phyloP scores from a whole-genome alignment of 345 rosid species.

The Microcos paniculata region DNA sequence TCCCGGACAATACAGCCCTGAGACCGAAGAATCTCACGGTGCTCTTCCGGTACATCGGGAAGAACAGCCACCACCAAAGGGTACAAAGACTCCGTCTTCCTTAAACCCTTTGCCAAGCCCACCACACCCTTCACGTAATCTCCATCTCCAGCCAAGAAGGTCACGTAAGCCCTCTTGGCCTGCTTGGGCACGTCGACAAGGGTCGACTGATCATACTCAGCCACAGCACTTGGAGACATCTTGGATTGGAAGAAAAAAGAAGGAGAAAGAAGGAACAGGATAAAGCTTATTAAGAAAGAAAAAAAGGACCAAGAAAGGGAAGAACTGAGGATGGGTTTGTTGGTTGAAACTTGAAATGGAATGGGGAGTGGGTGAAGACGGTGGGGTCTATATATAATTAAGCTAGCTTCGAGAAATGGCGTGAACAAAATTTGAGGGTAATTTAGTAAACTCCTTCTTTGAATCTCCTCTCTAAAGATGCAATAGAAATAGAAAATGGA shows the following conservation, averaged over 20 bases:
- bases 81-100: slow-evolving; percentile 44
- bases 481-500: no score
- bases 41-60: slow-evolving; percentile 65
- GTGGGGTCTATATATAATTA: slow-evolving; percentile 25
- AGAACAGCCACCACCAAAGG: slow-evolving; percentile 63
- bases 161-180: slow-evolving; percentile 40
- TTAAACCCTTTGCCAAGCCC: slow-evolving; percentile 59
- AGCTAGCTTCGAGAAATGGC: not conserved
- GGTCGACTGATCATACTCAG: not conserved
- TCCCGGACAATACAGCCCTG: slow-evolving; percentile 60
- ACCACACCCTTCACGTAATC: slow-evolving; percentile 67
- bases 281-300: no score
- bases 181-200: not conserved
- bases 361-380: not conserved
- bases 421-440: not conserved
- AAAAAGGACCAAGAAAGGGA: no score
- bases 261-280: not conserved
- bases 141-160: slow-evolving; percentile 62
- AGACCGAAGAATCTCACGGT: slow-evolving; percentile 45
- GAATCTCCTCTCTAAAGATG: not conserved
- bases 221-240: slow-evolving; percentile 21
- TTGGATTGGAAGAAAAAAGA: not conserved
- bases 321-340: no score
- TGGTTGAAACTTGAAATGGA: not conserved
- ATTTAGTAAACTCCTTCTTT: not conserved